Base-by-base conservation (phyloP, 129 eudicot genomes). In the Sambucus nigra region DNA sequence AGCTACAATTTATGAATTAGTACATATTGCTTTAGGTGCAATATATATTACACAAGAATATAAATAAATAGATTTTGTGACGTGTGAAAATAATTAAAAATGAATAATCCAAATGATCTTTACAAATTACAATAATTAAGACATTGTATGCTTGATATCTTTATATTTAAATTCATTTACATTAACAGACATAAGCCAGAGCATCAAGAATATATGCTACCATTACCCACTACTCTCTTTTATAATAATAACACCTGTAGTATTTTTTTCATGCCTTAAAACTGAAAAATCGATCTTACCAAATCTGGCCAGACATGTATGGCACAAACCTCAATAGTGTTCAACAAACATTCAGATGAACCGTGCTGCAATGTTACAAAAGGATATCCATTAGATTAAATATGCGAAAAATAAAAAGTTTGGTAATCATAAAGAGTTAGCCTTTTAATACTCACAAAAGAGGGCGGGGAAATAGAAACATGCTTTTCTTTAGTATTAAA, bases 251-350 rank as follows among this genome's bases (percentile, higher is more conserved):
- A n/a, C n/a, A n/a, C n/a, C n/a, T n/a, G n/a, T n/a, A n/a, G n/a
- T n/a, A 8, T 29, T 29, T 29, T 29, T 29, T 29, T 35, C 9
- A 2, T 35, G 42, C 42, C 42, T 35, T 7, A 35, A 7, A 35
- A 35, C 42, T 2, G 8, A 1, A 14, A 18, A 35, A 10, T 24
- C 3, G 21, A 42, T 35, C 84, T 74, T 72, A 82, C 98, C 85
- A 76, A 78, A 58, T 85, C 80, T 18, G 95, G 99, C 95, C 95
- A 91, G 40, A 60, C 69, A 59, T 72, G 70, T 27, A 92, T 86
- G 22, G 96, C 96, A 68, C 99, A 92, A 2, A 92, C 76, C 80
- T 92, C 94, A n/a, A 92, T 63, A 3, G 84, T 77, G 69, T 92
- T 92, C 65, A 86, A 71, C 55, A 86, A 48, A 45, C 99, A 92